Percentiles rank a stretch among this genome's conserved stretches.
Evolutionary conservation across 163 green algal species (phyloP).

Genomic region (Smithsoniella earleae): DNA sequence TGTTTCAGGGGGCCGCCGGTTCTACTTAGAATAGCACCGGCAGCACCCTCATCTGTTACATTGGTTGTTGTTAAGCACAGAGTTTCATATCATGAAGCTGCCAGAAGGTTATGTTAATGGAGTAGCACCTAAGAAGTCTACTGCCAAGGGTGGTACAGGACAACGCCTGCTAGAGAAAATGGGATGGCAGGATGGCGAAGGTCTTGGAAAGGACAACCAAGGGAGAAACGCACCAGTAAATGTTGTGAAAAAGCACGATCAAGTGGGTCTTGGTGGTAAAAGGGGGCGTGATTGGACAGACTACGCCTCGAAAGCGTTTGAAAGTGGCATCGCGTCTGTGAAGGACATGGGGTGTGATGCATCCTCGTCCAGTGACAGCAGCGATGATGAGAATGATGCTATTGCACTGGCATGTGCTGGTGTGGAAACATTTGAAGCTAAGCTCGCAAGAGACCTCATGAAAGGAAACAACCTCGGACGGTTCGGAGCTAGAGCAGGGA

Average conservation of each 20-base stretch:
- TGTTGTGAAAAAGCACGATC: not conserved
- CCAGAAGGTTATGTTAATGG: conserved; percentile 63
- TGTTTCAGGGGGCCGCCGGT: too few relatives aligned
- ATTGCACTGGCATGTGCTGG: conserved; percentile 48
- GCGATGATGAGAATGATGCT: too few relatives aligned
- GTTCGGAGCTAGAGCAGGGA: conserved; percentile 62
- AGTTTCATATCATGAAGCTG: too few relatives aligned
- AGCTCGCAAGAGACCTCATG: conserved; percentile 52
- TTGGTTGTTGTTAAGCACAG: too few relatives aligned
- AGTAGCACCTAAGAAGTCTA: conserved; percentile 51
- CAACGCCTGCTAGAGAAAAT: conserved; percentile 70
- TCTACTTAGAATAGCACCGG: too few relatives aligned
- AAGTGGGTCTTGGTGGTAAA: not conserved
- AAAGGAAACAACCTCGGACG: conserved; percentile 48
- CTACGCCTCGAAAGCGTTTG: not conserved
- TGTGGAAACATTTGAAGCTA: conserved; percentile 50
- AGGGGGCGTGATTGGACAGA: not conserved
- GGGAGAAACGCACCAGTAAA: not conserved
- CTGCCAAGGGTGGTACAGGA: conserved; percentile 65
- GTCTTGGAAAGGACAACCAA: conserved; percentile 11
- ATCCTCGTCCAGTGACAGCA: not conserved
- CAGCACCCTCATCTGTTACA: too few relatives aligned
- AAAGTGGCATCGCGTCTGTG: not conserved
- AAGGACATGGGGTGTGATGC: not conserved
- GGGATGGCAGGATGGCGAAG: conserved; percentile 51